Evolutionary conservation across 768 basidiomycete genomes (phyloP), one percentile per base, ranked within the genome.

Genomic region (Favolaschia claudopus): DNA sequence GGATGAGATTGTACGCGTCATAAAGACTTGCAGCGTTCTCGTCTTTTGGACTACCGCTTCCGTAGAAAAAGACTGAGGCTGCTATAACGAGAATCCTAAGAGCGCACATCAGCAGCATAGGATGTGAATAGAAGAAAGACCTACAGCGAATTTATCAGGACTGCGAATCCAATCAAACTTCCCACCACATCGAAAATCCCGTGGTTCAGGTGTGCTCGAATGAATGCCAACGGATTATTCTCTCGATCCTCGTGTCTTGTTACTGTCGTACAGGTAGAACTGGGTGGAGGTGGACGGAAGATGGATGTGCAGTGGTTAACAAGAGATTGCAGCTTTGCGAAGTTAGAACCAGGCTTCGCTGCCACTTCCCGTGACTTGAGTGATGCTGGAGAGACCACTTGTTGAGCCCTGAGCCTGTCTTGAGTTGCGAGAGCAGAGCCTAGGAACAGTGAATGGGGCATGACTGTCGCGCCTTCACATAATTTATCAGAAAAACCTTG

Each of bases 361-460:
- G 42, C 49, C 31, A 29, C 65, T 60, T 53, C 58, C 58, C 24
- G 71, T 67, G 17, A 69, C 58, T 47, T 45, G 63, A 60, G 40
- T 63, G 44, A 59, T 58, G 20, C 66, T 58, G 15, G 62, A 53
- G 5, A 76, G 63, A 8, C 72, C 48, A 12, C 20, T 20, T 38
- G 57, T 70, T 34, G 74, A 73, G 2, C 77, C 75, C 14, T n/a
- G n/a, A 93, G 67, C 39, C 95, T 79, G 55, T 95, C 89, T 69
- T 95, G 91, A 0, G 92, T 94, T 3, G 93, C 89, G 5, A 97
- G 85, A 28, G 87, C 85, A 3, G 92, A 93, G 6, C 95, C 95
- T 15, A 97, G 80, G 78, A 92, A 95, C n/a, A 97, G 79, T 58
- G 89, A 89, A 72, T 96, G 95, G 0, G 95, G 95, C 95, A 96